A percentile compares a stretch with the other conserved stretches of the same genome.
phyloP scores from a whole-genome alignment of 2,329 filamentous ascomycete species.

The Xylariales sp. region DNA sequence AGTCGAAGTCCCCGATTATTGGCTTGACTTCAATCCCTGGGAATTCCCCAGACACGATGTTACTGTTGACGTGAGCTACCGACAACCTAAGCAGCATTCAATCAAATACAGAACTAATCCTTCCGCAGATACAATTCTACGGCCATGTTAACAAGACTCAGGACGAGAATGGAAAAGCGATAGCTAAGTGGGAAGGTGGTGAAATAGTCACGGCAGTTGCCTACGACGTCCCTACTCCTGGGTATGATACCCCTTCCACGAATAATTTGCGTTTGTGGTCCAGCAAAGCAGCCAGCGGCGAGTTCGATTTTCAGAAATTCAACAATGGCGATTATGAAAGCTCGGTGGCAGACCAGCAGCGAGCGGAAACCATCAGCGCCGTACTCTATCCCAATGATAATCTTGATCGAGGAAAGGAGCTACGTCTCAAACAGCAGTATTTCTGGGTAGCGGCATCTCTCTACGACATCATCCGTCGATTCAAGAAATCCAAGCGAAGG shows the following conservation, averaged over 20 bases:
- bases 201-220: conserved; percentile 93
- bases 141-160: conserved; percentile 81
- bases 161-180: conserved; percentile 80
- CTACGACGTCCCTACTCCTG: conserved; percentile 92
- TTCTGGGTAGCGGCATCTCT: conserved; percentile 99
- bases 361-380: conserved; percentile 98
- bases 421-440: conserved; percentile 98
- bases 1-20: conserved; percentile 98
- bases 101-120: conserved; percentile 14
- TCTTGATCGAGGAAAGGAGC: conserved; percentile 94
- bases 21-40: conserved; percentile 99
- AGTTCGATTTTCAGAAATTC: conserved; percentile 99
- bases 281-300: conserved; percentile 94
- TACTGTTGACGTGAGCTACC: conserved; percentile 78
- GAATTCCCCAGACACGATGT: conserved; percentile 97
- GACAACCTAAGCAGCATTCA: background rate
- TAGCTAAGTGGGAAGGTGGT: conserved; percentile 87
- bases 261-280: conserved; percentile 99
- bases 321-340: conserved; percentile 98
- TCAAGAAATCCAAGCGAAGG: conserved; percentile 94
- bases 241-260: conserved; percentile 87
- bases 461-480: conserved; percentile 94
- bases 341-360: conserved; percentile 97
- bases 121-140: conserved; percentile 84
- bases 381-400: conserved; percentile 99